These are phyloP conservation scores for Mrakia hoshinonis DNA, from an alignment of 768 basidiomycete genomes.

Conservation along the genomic window DNA sequence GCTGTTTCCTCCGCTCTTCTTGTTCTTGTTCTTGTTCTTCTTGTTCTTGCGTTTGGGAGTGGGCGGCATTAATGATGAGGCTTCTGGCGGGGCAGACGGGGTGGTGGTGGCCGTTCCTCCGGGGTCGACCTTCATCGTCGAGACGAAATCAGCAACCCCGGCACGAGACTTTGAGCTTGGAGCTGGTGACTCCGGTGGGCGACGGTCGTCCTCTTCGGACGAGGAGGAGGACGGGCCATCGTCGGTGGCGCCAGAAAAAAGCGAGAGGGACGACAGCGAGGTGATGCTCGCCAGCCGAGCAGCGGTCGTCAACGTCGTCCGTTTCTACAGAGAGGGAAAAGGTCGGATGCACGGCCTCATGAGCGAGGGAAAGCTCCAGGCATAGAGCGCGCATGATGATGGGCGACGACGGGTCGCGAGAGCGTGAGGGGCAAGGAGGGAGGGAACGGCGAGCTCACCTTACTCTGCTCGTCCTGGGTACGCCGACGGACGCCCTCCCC, in stretches of 20 bases:
- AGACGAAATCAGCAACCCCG: neutral
- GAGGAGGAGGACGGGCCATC: neutral
- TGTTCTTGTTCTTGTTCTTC: neutral
- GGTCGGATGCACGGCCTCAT: too few species aligned
- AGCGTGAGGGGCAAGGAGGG: too few species aligned
- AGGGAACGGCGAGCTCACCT: constrained; percentile 2
- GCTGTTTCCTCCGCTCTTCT: neutral
- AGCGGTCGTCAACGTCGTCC: neutral
- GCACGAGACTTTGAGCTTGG: too few species aligned
- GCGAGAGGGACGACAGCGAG: constrained; percentile 7
- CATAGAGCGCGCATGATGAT: neutral
- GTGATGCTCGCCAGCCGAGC: constrained; percentile 3
- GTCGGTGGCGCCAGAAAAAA: neutral
- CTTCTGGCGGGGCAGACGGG: neutral
- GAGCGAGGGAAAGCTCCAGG: neutral
- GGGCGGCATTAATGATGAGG: neutral
- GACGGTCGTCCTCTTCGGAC: neutral
- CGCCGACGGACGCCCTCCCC: neutral
- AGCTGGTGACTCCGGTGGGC: too few species aligned
- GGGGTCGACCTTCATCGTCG: neutral
- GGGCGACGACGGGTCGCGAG: neutral
- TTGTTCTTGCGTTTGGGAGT: neutral
- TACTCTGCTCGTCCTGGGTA: neutral
- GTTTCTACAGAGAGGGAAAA: neutral
- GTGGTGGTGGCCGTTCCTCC: neutral